Conservation (phyloP, 805 yeast genomes). For the Candida corydali region DNA sequence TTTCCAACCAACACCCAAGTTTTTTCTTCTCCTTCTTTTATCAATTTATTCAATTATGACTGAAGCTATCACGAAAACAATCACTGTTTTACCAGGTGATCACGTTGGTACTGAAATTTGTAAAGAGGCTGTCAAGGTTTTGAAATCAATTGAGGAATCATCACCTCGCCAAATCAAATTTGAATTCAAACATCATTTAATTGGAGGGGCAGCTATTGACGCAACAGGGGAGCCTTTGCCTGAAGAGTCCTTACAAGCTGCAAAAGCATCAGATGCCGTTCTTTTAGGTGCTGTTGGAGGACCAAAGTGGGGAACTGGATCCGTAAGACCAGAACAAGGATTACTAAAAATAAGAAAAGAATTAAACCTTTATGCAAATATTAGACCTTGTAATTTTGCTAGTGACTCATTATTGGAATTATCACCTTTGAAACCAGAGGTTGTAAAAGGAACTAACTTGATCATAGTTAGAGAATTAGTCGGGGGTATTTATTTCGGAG, state of each 20-base stretch:
- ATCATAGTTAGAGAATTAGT: constrained; percentile 93
- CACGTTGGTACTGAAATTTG: constrained; percentile 93
- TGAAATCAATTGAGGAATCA: constrained; percentile 64
- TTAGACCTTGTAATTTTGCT: constrained; percentile 94
- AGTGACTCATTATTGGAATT: constrained; percentile 78
- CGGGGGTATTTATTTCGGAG: constrained; percentile 98
- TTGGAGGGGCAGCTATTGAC: constrained; percentile 98
- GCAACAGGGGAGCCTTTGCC: constrained; percentile 93
- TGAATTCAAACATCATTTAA: constrained; percentile 76
- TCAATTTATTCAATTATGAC: constrained; percentile 5
- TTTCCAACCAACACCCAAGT: no score
- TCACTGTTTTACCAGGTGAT: constrained; percentile 93
- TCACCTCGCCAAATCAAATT: constrained; percentile 51
- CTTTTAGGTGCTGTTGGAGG: constrained; percentile 98
- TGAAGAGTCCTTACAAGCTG: constrained; percentile 74
- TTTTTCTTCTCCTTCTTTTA: constrained; percentile 1
- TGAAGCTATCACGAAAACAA: constrained; percentile 45
- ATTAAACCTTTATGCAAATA: constrained; percentile 87
- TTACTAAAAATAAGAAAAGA: constrained; percentile 91
- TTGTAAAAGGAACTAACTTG: constrained; percentile 88
- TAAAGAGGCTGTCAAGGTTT: constrained; percentile 87
- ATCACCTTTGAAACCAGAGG: constrained; percentile 82
- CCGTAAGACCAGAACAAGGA: constrained; percentile 97
- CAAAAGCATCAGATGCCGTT: constrained; percentile 91
- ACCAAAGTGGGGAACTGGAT: constrained; percentile 98